Evolutionary conservation across 176 grass and related monocot genomes (phyloP), one percentile per base, ranked within the genome.

Genomic region (Zizania latifolia): DNA sequence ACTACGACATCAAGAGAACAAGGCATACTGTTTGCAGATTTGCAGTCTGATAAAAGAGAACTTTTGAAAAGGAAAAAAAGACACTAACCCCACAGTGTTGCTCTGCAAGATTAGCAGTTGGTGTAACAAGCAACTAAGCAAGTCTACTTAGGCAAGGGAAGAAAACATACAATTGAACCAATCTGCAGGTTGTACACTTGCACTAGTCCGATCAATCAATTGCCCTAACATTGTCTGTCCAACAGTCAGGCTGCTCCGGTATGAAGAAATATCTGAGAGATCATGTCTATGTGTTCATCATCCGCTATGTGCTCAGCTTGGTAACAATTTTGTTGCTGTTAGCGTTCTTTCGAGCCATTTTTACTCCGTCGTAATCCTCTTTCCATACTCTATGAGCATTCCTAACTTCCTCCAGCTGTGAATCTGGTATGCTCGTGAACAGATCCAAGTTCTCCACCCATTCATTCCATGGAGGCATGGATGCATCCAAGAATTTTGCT

Each of bases 391-490:
- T 81, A 15, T 82, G 90, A 33, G 95, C 92, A 11, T 41, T 75
- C 75, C 89, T 90, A 23, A 95, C 89, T 56, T 99, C 85, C 71
- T 99, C 76, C 36, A 95, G 22, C 79, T 99, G 86, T 9, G 76
- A 45, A 45, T 95, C 82, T 2, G 85, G 65, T 81, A 99, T 94
- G 75, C 82, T 32, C 0, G 85, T 71, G 68, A 88, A 86, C 27
- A 30, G 61, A 32, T 92, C 95, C 68, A 94, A 63, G 54, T 99
- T 99, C 38, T 94, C 89, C 36, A 88, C 73, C 95, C 95, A 99
- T 36, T 99, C 89, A 8, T 94, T 78, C 95, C 96, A 99, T 9
- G 89, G 96, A 14, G 82, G 76, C 54, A 86, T 67, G 64, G 80
- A 84, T 6, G 59, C 62, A 28, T 90, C 89, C 62, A 95, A 79